Conservation (phyloP, 192 early-diverging fungal genomes). For the Podila epicladia region DNA sequence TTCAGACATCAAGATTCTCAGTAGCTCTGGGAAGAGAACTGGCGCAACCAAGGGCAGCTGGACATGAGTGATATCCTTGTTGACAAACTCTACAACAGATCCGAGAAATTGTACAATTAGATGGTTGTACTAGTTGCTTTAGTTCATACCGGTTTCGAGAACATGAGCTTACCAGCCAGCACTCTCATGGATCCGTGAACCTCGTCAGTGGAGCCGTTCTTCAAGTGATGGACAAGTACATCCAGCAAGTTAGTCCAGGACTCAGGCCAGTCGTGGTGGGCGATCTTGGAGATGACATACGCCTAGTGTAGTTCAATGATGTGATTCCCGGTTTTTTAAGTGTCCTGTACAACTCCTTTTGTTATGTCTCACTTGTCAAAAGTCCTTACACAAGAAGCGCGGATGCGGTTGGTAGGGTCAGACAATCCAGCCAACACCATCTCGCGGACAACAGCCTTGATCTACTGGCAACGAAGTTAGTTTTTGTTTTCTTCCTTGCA, state of each 20-base stretch:
- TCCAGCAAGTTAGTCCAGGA: slow-evolving; percentile 91
- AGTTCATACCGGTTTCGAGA: neutral
- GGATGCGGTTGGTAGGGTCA: slow-evolving; percentile 67
- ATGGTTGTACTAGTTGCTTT: too few species aligned
- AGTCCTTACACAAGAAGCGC: slow-evolving; percentile 66
- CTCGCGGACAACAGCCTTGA: slow-evolving; percentile 66
- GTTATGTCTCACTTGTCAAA: neutral
- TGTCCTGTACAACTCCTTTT: neutral
- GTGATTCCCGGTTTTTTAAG: neutral
- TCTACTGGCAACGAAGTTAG: slow-evolving; percentile 45
- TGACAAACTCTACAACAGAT: slow-evolving; percentile 75
- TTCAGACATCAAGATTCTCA: slow-evolving; percentile 75
- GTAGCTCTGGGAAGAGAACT: slow-evolving; percentile 84
- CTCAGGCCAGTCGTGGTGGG: slow-evolving; percentile 93
- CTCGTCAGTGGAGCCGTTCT: slow-evolving; percentile 69
- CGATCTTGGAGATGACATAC: slow-evolving; percentile 88
- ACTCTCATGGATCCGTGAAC: slow-evolving; percentile 93
- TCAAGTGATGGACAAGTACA: slow-evolving; percentile 74
- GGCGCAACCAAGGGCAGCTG: slow-evolving; percentile 88
- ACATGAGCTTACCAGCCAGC: slow-evolving; percentile 55
- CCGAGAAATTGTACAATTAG: neutral
- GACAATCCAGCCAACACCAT: slow-evolving; percentile 67
- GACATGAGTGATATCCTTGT: slow-evolving; percentile 86
- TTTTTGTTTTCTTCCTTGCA: neutral
- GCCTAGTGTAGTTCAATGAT: slow-evolving; percentile 62